Evolutionary conservation across 352 stramenopile genomes (phyloP).

Genomic region (Globisporangium middletonii): DNA sequence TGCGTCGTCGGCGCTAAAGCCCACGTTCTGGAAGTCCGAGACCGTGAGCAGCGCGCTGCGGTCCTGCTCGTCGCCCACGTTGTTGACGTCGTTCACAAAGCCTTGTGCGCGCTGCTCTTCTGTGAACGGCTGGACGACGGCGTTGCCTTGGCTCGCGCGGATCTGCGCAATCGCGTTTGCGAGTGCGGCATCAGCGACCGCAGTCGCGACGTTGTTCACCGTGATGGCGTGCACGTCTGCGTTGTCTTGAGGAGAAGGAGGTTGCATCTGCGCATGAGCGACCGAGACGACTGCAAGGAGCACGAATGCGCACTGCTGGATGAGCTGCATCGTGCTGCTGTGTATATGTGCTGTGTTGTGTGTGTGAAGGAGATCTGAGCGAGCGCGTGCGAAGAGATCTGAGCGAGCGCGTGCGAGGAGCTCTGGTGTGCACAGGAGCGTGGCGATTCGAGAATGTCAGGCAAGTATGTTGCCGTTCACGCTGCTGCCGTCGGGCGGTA

Average conservation of each 20-base stretch:
- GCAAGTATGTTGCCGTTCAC: no score
- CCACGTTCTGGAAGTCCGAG: slow-evolving; percentile 16
- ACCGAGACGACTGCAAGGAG: slow-evolving; percentile 7
- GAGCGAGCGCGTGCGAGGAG: no score
- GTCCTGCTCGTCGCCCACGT: neutral
- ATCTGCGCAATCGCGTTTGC: neutral
- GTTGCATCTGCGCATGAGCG: neutral
- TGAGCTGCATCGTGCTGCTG: slow-evolving; percentile 6
- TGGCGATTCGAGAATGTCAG: no score
- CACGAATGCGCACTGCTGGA: slow-evolving; percentile 5
- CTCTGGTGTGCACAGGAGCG: no score
- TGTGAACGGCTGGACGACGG: slow-evolving; percentile 10
- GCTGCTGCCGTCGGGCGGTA: no score
- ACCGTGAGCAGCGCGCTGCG: slow-evolving; percentile 5
- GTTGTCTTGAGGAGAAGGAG: neutral
- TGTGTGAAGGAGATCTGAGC: neutral
- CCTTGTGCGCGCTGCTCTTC: neutral
- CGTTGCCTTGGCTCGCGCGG: slow-evolving; percentile 5
- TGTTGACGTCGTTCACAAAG: slow-evolving; percentile 14
- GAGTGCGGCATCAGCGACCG: neutral
- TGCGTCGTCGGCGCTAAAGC: slow-evolving; percentile 12
- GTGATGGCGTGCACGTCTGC: neutral
- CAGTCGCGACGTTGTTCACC: neutral
- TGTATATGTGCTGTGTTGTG: neutral
- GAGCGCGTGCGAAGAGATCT: no score